Conservation (phyloP, 2,329 filamentous ascomycete genomes). For the Botryotinia globosa region DNA sequence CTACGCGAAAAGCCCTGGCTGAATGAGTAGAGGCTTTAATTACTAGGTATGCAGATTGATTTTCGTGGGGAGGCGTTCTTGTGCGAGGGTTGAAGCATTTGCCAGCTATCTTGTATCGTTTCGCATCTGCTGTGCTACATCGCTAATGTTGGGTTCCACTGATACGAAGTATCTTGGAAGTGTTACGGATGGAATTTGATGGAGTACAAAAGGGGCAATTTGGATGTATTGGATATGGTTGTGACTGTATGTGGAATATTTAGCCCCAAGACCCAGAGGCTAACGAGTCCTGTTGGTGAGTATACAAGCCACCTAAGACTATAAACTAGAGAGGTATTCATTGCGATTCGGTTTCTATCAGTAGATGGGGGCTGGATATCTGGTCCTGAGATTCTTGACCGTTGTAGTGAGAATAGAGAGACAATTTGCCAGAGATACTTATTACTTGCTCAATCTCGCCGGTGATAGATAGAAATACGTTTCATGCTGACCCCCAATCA, state of each 20-base stretch:
- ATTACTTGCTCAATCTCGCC: background rate
- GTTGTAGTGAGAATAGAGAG: too few species aligned
- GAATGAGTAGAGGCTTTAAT: background rate
- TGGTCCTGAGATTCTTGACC: background rate
- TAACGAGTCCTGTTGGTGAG: background rate
- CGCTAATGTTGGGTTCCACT: background rate
- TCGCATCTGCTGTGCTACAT: background rate
- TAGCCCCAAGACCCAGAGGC: too few species aligned
- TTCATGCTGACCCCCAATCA: too few species aligned
- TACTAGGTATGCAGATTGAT: background rate
- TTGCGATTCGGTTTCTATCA: background rate
- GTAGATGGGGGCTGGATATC: background rate
- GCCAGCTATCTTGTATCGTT: background rate
- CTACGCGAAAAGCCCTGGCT: background rate
- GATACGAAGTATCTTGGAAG: background rate
- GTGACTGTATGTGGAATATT: background rate
- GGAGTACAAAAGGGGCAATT: background rate
- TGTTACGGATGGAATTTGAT: background rate
- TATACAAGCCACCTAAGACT: background rate
- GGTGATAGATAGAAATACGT: too few species aligned
- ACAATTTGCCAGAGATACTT: too few species aligned
- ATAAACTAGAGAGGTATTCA: background rate
- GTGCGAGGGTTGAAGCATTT: background rate
- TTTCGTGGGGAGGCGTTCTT: slow-evolving; percentile 6
- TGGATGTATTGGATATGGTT: background rate